Evolutionary conservation across 129 eudicot genomes (phyloP), one percentile per base, ranked within the genome.

Genomic region (Lactuca saligna): DNA sequence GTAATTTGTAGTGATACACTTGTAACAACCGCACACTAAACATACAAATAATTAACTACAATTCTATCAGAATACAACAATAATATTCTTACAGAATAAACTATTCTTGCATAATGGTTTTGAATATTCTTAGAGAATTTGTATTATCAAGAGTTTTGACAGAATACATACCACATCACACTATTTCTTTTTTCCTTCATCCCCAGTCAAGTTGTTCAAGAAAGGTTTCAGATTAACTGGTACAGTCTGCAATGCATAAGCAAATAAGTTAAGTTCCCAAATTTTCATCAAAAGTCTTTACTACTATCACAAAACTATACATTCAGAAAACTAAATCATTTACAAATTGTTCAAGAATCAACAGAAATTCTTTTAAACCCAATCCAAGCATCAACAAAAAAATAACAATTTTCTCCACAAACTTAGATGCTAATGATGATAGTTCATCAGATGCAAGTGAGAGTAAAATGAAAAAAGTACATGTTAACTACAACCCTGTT

Each of bases 211-310:
- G 69, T 89, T 89, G 88, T 89, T 89, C 89, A 89, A 78, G 65
- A 89, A 89, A 13, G 96, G 96, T 56, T 86, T 89, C 34, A 91
- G 96, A 65, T 88, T 88, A 64, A 88, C 96, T 5, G 96, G 96
- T 65, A 88, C 88, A 1, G 87, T 85, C 96, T 88, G 78, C 82
- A 83, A 65, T 0, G 29, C 4, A 11, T 14, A 68, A 76, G 64
- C 73, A 65, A 31, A 1, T 63, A 63, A 70, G 1, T 83, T 8
- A 13, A 20, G 60, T 39, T 54, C 65, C 41, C 53, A 48, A 17
- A 67, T 11, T 51, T 20, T 44, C 17, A 70, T 20, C 20, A 20
- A 49, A n/a, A n/a, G n/a, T n/a, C n/a, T n/a, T n/a, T n/a, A n/a
- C n/a, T n/a, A n/a, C n/a, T n/a, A n/a, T n/a, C n/a, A n/a, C n/a